phyloP scores from a whole-genome alignment of 2,329 filamentous ascomycete genomes.

The Phialophora macrospora region DNA sequence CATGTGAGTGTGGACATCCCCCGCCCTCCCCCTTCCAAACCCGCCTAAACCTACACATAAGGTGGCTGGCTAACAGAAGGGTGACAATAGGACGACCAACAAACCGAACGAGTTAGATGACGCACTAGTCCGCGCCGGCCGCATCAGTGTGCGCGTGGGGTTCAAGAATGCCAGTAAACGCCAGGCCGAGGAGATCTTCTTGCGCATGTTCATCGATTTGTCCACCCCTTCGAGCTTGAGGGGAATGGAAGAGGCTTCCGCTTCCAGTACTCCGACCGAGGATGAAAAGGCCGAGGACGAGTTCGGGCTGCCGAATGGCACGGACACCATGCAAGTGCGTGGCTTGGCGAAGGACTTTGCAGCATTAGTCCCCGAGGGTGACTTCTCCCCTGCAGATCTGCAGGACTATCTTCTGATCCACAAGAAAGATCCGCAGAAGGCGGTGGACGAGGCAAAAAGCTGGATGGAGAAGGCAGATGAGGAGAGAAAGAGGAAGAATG shows the following conservation, averaged over 20 bases:
- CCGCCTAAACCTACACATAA: background rate
- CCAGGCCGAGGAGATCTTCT: conserved; percentile 42
- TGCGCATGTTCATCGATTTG: conserved; percentile 42
- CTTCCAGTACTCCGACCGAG: background rate
- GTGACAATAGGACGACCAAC: conserved; percentile 66
- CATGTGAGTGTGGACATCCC: conserved; percentile 54
- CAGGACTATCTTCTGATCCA: conserved; percentile 58
- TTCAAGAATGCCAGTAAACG: conserved; percentile 52
- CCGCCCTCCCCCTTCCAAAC: background rate
- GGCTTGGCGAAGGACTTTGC: conserved; percentile 55
- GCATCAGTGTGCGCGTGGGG: conserved; percentile 71
- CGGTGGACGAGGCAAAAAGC: conserved; percentile 49
- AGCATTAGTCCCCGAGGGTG: conserved; percentile 51
- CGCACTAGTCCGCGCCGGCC: conserved; percentile 73
- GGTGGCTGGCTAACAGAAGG: background rate
- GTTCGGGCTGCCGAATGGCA: conserved; percentile 1
- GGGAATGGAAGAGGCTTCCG: conserved; percentile 8
- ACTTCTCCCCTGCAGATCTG: conserved; percentile 59
- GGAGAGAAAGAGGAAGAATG: conserved; percentile 32
- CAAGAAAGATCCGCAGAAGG: conserved; percentile 55
- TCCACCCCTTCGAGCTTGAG: conserved; percentile 10
- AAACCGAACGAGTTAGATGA: conserved; percentile 73
- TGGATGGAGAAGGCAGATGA: conserved; percentile 45
- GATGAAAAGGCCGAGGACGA: background rate
- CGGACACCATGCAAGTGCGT: conserved; percentile 39